Conservation (phyloP, 768 basidiomycete species). For the Cantharellus anzutake region DNA sequence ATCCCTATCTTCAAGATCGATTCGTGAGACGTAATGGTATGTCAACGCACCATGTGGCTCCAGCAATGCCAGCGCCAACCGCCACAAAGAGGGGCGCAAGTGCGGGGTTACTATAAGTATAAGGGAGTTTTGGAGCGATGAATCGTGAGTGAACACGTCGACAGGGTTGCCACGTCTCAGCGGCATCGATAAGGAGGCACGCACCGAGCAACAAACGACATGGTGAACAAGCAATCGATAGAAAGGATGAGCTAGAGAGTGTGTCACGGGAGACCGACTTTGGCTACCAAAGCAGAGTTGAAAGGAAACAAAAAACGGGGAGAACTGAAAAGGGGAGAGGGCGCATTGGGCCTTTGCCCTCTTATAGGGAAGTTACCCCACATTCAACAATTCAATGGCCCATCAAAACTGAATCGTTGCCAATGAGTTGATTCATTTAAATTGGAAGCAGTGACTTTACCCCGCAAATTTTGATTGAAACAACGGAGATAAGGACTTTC, state of each 20-base stretch:
- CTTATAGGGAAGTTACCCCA: too few species aligned
- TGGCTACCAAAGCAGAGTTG: background rate
- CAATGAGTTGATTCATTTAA: too few species aligned
- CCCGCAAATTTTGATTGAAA: too few species aligned
- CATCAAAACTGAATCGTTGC: too few species aligned
- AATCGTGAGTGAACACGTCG: too few species aligned
- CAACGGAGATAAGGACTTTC: too few species aligned
- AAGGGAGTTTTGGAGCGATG: background rate
- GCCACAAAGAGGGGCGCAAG: constrained; percentile 9
- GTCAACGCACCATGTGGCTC: constrained; percentile 1
- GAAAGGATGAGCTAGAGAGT: background rate
- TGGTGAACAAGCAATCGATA: background rate
- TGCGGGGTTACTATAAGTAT: constrained; percentile 7
- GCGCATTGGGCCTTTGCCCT: too few species aligned
- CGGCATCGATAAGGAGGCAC: background rate
- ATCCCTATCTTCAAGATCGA: too few species aligned
- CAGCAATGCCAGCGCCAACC: constrained; percentile 5
- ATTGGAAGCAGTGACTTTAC: too few species aligned
- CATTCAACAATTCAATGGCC: too few species aligned
- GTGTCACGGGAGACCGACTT: background rate
- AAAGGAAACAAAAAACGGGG: background rate
- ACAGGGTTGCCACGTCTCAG: too few species aligned
- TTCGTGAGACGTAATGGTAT: background rate
- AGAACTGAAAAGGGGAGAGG: too few species aligned
- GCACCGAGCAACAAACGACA: background rate